Base-by-base conservation (phyloP, 2,329 filamentous ascomycete genomes). In the Phoma sp. region DNA sequence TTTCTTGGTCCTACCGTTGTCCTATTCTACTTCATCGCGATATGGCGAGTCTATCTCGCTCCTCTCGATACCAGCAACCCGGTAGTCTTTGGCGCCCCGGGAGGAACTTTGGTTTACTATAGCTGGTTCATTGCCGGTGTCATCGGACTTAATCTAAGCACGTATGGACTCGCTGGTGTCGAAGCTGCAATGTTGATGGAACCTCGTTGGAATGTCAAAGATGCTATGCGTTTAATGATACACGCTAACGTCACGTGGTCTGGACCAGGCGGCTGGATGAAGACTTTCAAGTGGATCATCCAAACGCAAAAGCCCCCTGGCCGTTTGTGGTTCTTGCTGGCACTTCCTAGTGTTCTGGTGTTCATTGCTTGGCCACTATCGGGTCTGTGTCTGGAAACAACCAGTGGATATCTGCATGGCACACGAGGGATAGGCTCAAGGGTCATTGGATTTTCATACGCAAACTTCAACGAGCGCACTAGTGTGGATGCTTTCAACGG, bases 111-210 rank as follows among this genome's bases (percentile, higher is more conserved):
- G 37, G 43, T 59, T 6, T 57, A 54, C 29, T 44, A 44, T 29
- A 33, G 29, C 29, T 44, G 41, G 41, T 44, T 44, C 9, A 18
- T 44, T 7, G 47, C 49, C 13, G 57, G 57, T 43, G 33, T 59
- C 3, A 14, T 59, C 3, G 53, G 53, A 2, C 40, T 59, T 2
- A 49, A 46, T n/a, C n/a, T 57, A 9, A 59, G 53, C 14, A 36
- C 54, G 4, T 57, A 55, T n/a, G 53, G 57, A 2, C 39, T 59
- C 1, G 46, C 46, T 29, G 57, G 57, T 1, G 44, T 50, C 2
- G 57, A 59, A 40, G 53, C 57, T 24, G 50, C 23, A 4, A 57
- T 57, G 53, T 23, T 59, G 3, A 55, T 57, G 57, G 53, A 59
- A 23, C 43, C 50, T 8, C 22, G 13, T 2, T 59, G 57, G 53